These are phyloP conservation scores for Petunia axillaris DNA, from an alignment of 257 asterid species.

Conservation along the genomic window DNA sequence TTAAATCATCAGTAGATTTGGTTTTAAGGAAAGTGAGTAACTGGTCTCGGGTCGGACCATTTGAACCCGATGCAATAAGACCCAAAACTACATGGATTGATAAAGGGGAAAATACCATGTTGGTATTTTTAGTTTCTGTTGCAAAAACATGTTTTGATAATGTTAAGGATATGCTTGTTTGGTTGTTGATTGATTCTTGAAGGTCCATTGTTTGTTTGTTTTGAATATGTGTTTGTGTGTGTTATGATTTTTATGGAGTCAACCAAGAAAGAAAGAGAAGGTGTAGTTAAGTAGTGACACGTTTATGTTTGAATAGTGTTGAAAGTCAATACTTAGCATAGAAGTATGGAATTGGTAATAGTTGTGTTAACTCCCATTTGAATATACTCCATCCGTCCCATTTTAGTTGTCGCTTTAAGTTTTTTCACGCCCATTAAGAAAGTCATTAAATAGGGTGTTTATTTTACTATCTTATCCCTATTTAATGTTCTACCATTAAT, in stretches of 20 bases:
- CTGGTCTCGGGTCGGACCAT: constrained; percentile 41
- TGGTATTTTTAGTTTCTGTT: constrained; percentile 31
- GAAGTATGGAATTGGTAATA: constrained; percentile 1
- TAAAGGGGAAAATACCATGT: constrained; percentile 46
- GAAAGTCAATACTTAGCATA: background rate
- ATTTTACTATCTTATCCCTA: no score
- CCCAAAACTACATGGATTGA: constrained; percentile 46
- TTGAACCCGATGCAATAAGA: constrained; percentile 42
- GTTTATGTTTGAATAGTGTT: background rate
- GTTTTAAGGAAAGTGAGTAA: constrained; percentile 44
- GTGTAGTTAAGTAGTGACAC: background rate
- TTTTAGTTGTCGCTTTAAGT: no score
- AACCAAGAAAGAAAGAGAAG: background rate
- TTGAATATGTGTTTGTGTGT: background rate
- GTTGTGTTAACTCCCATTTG: no score
- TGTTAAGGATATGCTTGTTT: constrained; percentile 35
- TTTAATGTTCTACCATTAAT: no score
- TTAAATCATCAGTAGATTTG: constrained; percentile 34
- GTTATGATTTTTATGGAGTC: background rate
- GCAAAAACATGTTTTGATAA: constrained; percentile 36
- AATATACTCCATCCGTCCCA: no score
- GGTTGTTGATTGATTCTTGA: constrained; percentile 39
- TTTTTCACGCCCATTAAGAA: no score
- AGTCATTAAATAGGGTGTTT: no score
- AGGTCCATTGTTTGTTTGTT: constrained; percentile 35